A percentile compares a stretch with the other conserved stretches of the same genome.
Evolutionary conservation across 2,329 filamentous ascomycete species (phyloP).

Genomic region (Stachybotrys chartarum): DNA sequence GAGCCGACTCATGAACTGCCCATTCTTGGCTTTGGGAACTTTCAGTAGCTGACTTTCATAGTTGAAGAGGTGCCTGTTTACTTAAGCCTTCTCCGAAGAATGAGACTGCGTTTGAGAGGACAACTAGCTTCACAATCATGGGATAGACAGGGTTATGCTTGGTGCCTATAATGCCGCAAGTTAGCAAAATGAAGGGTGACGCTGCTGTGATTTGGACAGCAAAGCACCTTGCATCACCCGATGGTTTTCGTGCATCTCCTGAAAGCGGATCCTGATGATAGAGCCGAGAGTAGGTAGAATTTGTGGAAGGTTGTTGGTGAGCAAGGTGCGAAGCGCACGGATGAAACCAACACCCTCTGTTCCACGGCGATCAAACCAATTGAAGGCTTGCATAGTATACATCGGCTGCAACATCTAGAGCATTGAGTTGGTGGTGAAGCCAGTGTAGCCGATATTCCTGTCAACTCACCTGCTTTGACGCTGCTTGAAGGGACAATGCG

Average conservation of each 20-base stretch:
- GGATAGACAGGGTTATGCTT: neutral
- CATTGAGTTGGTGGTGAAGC: neutral
- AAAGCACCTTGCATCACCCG: neutral
- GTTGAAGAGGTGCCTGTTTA: neutral
- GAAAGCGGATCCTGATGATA: neutral
- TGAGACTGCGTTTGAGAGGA: neutral
- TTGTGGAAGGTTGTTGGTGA: neutral
- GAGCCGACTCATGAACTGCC: neutral
- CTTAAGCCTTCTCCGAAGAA: slow-evolving; percentile 1
- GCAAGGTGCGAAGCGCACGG: neutral
- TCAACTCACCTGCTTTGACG: neutral
- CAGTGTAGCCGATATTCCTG: neutral
- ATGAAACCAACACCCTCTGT: slow-evolving; percentile 1
- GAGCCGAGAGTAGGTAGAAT: neutral
- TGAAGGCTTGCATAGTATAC: slow-evolving; percentile 3
- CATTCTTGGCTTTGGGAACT: neutral
- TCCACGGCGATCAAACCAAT: slow-evolving; percentile 1
- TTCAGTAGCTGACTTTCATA: neutral
- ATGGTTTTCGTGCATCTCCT: neutral
- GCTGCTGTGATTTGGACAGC: neutral
- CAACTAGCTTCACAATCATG: neutral
- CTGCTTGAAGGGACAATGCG: neutral
- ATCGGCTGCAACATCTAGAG: slow-evolving; percentile 2
- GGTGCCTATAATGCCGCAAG: no score
- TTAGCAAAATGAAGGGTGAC: no score